Evolutionary conservation across 179 eudicot species (phyloP).

Genomic region (Beta macrorhiza): DNA sequence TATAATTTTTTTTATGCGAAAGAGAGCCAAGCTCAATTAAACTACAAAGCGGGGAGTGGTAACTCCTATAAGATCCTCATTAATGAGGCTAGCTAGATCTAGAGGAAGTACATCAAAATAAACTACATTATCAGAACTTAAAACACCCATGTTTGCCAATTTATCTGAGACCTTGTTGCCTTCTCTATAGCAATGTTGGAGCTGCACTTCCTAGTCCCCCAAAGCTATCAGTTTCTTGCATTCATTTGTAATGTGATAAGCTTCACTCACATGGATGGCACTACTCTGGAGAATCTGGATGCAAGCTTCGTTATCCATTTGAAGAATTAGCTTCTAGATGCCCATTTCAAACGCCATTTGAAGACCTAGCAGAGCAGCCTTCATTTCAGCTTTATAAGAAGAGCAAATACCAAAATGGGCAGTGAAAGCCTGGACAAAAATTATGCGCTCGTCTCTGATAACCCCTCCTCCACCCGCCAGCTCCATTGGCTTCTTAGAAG

Average conservation of each 20-base stretch:
- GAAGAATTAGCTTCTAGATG: fast-evolving
- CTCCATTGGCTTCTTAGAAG: neutral
- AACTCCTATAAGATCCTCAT: neutral
- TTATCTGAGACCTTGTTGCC: neutral
- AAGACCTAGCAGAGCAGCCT: neutral
- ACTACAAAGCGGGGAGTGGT: neutral
- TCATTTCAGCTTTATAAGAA: neutral
- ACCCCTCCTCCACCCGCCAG: neutral
- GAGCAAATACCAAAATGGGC: neutral
- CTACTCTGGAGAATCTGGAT: neutral
- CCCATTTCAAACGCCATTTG: neutral
- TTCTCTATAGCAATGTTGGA: neutral
- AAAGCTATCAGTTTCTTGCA: fast-evolving
- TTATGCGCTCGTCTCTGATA: fast-evolving
- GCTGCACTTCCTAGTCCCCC: neutral
- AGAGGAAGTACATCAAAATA: neutral
- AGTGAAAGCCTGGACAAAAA: neutral
- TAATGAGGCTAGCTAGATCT: neutral
- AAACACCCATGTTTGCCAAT: neutral
- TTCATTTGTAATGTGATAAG: neutral
- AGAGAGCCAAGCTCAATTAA: neutral
- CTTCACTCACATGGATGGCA: neutral
- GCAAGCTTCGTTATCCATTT: neutral
- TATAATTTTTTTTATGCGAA: neutral
- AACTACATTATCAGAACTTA: too few species aligned